Percentiles rank a stretch among this genome's conserved stretches.
Evolutionary conservation across 257 asterid species (phyloP).

Genomic region (Petunia secreta): DNA sequence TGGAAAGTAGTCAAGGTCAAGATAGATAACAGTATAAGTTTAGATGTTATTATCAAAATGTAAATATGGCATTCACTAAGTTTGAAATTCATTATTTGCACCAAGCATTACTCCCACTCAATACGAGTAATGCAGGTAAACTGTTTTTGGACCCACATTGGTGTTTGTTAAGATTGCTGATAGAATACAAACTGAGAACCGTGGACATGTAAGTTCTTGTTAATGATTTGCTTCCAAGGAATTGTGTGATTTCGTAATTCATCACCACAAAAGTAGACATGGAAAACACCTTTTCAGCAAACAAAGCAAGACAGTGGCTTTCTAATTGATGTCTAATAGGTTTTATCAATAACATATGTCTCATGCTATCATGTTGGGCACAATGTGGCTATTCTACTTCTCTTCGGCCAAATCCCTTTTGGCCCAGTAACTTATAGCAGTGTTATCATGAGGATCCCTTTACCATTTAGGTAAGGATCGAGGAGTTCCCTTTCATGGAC

Average conservation of each 20-base stretch:
- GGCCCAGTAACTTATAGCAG: background rate
- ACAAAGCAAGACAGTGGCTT: background rate
- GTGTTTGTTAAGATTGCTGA: background rate
- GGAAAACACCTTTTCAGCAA: background rate
- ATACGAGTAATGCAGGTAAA: background rate
- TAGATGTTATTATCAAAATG: background rate
- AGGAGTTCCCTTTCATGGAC: constrained; percentile 16
- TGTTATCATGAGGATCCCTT: background rate
- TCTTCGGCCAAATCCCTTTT: constrained; percentile 2
- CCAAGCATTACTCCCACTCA: background rate
- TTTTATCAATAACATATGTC: background rate
- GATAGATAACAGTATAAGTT: background rate
- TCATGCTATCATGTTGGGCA: background rate
- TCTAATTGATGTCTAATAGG: background rate
- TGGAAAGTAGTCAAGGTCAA: constrained; percentile 2
- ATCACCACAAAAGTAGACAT: background rate
- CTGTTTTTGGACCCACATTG: background rate
- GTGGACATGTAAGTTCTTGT: background rate
- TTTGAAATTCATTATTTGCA: background rate
- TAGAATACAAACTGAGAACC: background rate
- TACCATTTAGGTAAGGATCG: constrained; percentile 9
- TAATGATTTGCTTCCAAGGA: background rate
- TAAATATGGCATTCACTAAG: background rate
- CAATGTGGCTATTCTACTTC: background rate
- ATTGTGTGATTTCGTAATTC: background rate